Evolutionary conservation across 306 rosid species (phyloP).

Genomic region (Inga leiocalycina): DNA sequence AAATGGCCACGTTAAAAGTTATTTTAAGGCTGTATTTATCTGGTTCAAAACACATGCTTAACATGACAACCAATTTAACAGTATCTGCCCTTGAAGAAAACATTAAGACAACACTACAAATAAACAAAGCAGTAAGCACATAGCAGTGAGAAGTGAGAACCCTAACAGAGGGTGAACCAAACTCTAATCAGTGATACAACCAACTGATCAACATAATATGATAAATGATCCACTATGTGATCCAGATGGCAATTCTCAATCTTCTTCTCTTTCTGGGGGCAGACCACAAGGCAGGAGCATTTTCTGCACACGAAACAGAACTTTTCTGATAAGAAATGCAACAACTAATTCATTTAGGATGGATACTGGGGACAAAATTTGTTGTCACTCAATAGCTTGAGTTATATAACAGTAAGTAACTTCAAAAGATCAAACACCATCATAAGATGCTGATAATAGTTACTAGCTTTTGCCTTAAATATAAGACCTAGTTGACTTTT

Average conservation of each 20-base stretch:
- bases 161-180: constrained; percentile 13
- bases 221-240: constrained; percentile 12
- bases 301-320: constrained; percentile 56
- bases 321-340: constrained; percentile 15
- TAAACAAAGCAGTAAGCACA: neutral
- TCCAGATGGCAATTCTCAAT: constrained; percentile 41
- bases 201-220: constrained; percentile 19
- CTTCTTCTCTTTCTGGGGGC: constrained; percentile 94
- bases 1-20: neutral
- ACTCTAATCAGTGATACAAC: constrained; percentile 22
- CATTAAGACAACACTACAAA: neutral
- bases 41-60: neutral
- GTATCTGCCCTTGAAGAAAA: neutral
- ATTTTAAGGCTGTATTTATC: neutral
- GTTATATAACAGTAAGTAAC: constrained; percentile 9
- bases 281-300: constrained; percentile 96
- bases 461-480: too few species aligned
- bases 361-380: neutral
- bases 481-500: too few species aligned
- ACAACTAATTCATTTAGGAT: constrained; percentile 7
- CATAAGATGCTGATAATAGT: neutral
- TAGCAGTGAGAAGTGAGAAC: neutral
- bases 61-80: constrained; percentile 1
- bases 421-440: neutral
- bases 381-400: neutral